Evolutionary conservation across 768 basidiomycete species (phyloP).

Genomic region (Podaxis rugospora): DNA sequence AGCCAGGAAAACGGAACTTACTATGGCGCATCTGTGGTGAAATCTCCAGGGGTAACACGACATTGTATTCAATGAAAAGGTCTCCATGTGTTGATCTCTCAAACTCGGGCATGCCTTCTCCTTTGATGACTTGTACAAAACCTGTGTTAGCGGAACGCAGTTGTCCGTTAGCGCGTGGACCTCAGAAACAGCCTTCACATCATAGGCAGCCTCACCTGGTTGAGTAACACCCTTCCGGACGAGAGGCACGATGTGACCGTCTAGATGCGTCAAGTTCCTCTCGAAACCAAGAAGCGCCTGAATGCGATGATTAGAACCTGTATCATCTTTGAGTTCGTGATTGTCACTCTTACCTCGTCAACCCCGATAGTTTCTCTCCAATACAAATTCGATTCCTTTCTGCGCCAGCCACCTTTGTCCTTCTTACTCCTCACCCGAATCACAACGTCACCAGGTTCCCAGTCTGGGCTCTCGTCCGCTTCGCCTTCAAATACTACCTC

Average conservation of each 20-base stretch:
- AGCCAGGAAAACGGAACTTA: slow-evolving; percentile 39
- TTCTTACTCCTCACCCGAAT: slow-evolving; percentile 78
- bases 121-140: slow-evolving; percentile 79
- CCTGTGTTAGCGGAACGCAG: slow-evolving; percentile 36
- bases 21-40: slow-evolving; percentile 65
- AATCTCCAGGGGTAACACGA: slow-evolving; percentile 79
- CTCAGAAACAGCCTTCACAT: neutral
- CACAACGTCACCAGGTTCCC: slow-evolving; percentile 93
- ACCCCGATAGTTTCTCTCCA: slow-evolving; percentile 90
- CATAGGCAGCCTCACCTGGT: slow-evolving; percentile 52
- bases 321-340: neutral
- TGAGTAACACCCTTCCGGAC: slow-evolving; percentile 82
- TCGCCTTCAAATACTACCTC: slow-evolving; percentile 96
- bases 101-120: slow-evolving; percentile 85
- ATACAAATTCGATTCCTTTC: slow-evolving; percentile 89
- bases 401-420: slow-evolving; percentile 74
- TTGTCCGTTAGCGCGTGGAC: neutral
- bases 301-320: neutral
- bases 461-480: slow-evolving; percentile 93
- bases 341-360: slow-evolving; percentile 62
- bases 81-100: slow-evolving; percentile 65
- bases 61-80: slow-evolving; percentile 89
- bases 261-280: slow-evolving; percentile 86
- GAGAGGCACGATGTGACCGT: slow-evolving; percentile 74
- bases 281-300: slow-evolving; percentile 98